Evolutionary conservation across 2,329 filamentous ascomycete genomes (phyloP), one percentile per base, ranked within the genome.

Genomic region (Rutstroemia sp.): DNA sequence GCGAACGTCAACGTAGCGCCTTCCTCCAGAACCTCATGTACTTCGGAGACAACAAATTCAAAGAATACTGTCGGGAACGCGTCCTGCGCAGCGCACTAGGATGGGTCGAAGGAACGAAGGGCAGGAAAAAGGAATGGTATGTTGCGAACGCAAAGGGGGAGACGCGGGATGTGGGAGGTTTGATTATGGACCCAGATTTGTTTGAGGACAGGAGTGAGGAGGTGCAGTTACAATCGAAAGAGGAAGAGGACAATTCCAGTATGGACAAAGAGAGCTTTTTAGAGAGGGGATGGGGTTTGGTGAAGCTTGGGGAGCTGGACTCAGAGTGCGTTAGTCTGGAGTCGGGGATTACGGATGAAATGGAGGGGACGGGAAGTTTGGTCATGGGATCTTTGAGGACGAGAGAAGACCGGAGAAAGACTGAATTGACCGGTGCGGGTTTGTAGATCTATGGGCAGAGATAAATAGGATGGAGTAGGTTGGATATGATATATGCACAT

Each of bases 21-120:
- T 47, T 66, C n/a, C 59, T 67, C 4, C 63, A 67, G 45, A 66
- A 58, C 10, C 37, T 67, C 2, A 58, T 67, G 9, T 67, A 65
- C 38, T 61, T 64, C 38, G 65, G 65, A 2, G 59, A 67, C 7
- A 62, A 57, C 37, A 62, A 59, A 46, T 42, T 67, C 14, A 63
- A 59, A 45, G 60, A 62, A 44, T 64, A 61, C 34, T 63, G 62
- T 21, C 47, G 63, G 3, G 58, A 65, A 41, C 51, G 57, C 18
- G 58, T 62, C 1, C 51, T 67, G 21, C 64, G 63, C 30, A 60
- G 61, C 39, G 64, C 64, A 10, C 49, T 67, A 10, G 61, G 57
- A 1, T 62, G 62, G 63, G 61, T 65, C 27, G 57, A 63, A 10
- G 53, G 46, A 18, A 34, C 37, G 14, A 55, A 55, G 16, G 46